These are phyloP conservation scores for Penicillium glabrum DNA, from an alignment of 2,329 filamentous ascomycete genomes.

Conservation along the genomic window DNA sequence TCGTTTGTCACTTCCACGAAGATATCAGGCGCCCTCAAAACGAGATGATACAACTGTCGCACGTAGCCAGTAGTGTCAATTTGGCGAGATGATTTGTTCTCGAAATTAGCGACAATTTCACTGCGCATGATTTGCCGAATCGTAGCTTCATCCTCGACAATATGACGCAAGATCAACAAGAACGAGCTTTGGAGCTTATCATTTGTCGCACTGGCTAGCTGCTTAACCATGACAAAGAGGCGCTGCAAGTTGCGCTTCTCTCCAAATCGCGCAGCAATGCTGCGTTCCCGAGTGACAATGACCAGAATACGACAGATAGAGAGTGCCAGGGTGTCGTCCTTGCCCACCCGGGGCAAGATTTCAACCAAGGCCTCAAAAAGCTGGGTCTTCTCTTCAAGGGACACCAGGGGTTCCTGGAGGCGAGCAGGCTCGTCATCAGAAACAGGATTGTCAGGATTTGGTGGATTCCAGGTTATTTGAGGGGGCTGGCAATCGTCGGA, in stretches of 20 bases:
- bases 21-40: slow-evolving; percentile 75
- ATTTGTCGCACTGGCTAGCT: slow-evolving; percentile 77
- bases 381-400: slow-evolving; percentile 63
- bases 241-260: slow-evolving; percentile 87
- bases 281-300: slow-evolving; percentile 77
- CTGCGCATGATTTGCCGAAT: slow-evolving; percentile 88
- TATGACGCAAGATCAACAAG: slow-evolving; percentile 84
- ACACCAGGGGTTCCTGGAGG: slow-evolving; percentile 62
- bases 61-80: slow-evolving; percentile 73
- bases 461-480: slow-evolving; percentile 68
- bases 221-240: slow-evolving; percentile 92
- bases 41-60: slow-evolving; percentile 74
- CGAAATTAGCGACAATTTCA: slow-evolving; percentile 79
- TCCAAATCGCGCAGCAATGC: slow-evolving; percentile 72
- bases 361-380: slow-evolving; percentile 79
- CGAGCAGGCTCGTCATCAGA: slow-evolving; percentile 58
- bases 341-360: slow-evolving; percentile 80
- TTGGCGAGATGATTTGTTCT: slow-evolving; percentile 55
- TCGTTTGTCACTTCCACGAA: slow-evolving; percentile 90
- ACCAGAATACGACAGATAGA: slow-evolving; percentile 81
- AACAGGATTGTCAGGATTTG: slow-evolving; percentile 47
- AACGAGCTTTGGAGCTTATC: slow-evolving; percentile 73
- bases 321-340: slow-evolving; percentile 80
- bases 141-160: slow-evolving; percentile 90
- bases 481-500: slow-evolving; percentile 81